phyloP scores from a whole-genome alignment of 352 stramenopile species.

The Sclerospora graminicola region DNA sequence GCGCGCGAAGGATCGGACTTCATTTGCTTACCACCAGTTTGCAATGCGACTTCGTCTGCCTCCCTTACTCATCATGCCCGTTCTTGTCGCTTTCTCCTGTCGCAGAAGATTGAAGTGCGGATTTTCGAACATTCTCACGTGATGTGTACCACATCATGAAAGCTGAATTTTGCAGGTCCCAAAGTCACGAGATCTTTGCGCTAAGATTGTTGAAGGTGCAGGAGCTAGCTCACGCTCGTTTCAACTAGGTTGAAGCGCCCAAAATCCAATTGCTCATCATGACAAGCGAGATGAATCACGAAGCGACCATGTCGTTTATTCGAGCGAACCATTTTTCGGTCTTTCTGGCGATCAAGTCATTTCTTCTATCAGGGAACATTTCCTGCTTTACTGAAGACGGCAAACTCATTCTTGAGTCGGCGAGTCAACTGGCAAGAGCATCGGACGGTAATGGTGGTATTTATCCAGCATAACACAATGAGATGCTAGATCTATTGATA shows the following conservation, averaged over 20 bases:
- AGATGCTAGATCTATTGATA: constrained; percentile 82
- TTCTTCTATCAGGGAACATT: constrained; percentile 96
- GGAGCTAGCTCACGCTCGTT: constrained; percentile 13
- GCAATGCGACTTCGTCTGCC: too few relatives aligned
- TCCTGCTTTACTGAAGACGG: constrained; percentile 91
- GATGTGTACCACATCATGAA: too few relatives aligned
- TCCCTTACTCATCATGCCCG: too few relatives aligned
- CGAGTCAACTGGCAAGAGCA: constrained; percentile 75
- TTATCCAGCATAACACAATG: constrained; percentile 87
- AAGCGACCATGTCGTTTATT: constrained; percentile 88
- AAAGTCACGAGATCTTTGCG: constrained; percentile 89
- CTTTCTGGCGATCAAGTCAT: constrained; percentile 79
- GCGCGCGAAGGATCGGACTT: too few relatives aligned
- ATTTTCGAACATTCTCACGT: too few relatives aligned
- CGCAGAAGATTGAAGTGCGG: too few relatives aligned
- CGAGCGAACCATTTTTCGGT: constrained; percentile 85
- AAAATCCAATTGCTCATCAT: constrained; percentile 92
- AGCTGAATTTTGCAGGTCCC: too few relatives aligned
- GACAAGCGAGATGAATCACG: constrained; percentile 95
- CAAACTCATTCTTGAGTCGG: constrained; percentile 93
- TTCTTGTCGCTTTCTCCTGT: too few relatives aligned
- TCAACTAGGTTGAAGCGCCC: neutral
- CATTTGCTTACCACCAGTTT: too few relatives aligned
- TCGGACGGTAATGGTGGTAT: constrained; percentile 96
- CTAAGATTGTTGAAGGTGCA: constrained; percentile 85